Evolutionary conservation across 1,139 yeast genomes (phyloP).

Genomic region (Scheffersomyces stambukii): DNA sequence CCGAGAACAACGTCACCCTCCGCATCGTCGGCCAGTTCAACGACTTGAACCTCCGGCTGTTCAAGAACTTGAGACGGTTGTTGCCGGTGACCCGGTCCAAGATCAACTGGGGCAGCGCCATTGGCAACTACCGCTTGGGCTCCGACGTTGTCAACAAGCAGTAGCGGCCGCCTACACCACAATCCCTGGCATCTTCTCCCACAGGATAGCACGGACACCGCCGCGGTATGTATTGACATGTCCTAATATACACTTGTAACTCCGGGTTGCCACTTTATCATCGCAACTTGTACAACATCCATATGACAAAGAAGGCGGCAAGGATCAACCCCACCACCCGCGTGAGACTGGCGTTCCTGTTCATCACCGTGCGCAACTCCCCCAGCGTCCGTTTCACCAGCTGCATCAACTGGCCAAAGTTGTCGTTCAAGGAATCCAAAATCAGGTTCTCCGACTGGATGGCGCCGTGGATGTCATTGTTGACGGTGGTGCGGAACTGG

Average conservation of each 20-base stretch:
- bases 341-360: conserved; percentile 40
- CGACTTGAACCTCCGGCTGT: conserved; percentile 71
- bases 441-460: conserved; percentile 43
- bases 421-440: conserved; percentile 53
- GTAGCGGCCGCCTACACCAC: conserved; percentile 3
- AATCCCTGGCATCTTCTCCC: background rate
- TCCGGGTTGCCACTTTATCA: conserved; percentile 1
- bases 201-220: no score
- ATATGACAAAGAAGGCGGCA: conserved; percentile 57
- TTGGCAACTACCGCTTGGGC: conserved; percentile 85
- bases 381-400: conserved; percentile 65
- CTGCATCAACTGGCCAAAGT: conserved; percentile 56
- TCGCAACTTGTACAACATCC: conserved; percentile 56
- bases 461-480: conserved; percentile 40
- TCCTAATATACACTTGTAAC: background rate
- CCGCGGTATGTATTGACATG: background rate
- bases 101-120: conserved; percentile 93
- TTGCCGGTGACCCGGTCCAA: conserved; percentile 88
- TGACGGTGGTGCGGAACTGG: conserved; percentile 42
- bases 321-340: conserved; percentile 47
- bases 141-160: conserved; percentile 62
- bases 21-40: conserved; percentile 61
- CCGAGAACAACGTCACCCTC: conserved; percentile 63
- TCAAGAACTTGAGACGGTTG: conserved; percentile 84
- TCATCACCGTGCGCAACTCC: conserved; percentile 53